phyloP scores from a whole-genome alignment of 2,329 filamentous ascomycete genomes.

The Tolypocladium amazonense region DNA sequence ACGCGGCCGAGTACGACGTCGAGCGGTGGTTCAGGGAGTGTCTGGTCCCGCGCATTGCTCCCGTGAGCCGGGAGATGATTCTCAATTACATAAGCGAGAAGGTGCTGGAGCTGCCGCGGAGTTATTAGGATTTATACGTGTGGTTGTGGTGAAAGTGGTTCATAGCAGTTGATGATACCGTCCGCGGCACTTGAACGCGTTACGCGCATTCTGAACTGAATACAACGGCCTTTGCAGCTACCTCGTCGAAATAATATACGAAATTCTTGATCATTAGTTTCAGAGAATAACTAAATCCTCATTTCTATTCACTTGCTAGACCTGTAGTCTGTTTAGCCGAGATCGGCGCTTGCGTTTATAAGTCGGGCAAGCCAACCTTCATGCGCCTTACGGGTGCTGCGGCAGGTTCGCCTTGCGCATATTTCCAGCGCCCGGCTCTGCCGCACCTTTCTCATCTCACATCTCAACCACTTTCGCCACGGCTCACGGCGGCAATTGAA shows the following conservation, averaged over 20 bases:
- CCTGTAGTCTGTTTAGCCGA: neutral
- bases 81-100: constrained; percentile 63
- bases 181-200: no score
- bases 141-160: no score
- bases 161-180: neutral
- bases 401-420: neutral
- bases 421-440: neutral
- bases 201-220: neutral
- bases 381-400: no score
- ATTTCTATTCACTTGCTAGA: neutral
- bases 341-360: neutral
- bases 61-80: constrained; percentile 63
- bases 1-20: constrained; percentile 54
- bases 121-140: constrained; percentile 36
- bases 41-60: constrained; percentile 53
- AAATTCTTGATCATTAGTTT: neutral
- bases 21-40: constrained; percentile 56
- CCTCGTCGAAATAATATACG: neutral
- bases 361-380: neutral
- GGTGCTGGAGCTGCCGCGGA: constrained; percentile 54
- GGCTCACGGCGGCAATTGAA: neutral
- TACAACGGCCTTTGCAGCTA: neutral
- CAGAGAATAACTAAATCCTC: neutral
- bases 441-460: neutral
- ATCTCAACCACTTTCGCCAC: neutral